Evolutionary conservation across 176 grass and related monocot species (phyloP).

Genomic region (Carex myosuroides): DNA sequence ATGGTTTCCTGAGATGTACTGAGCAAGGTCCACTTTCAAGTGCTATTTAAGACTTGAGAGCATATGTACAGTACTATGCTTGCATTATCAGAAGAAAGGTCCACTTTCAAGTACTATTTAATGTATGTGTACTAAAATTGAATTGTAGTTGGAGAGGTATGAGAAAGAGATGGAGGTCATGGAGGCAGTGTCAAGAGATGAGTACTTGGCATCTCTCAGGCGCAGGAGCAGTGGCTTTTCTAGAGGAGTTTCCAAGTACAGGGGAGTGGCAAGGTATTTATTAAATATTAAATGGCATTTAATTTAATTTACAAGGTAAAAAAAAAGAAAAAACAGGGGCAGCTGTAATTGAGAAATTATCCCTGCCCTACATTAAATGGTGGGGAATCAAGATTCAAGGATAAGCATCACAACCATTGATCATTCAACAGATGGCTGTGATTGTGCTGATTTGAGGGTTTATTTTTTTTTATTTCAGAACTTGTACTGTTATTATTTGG

Average conservation of each 20-base stretch:
- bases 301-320: background rate
- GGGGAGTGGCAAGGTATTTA: slow-evolving; percentile 83
- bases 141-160: slow-evolving; percentile 58
- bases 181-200: slow-evolving; percentile 57
- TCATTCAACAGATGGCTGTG: background rate
- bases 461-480: background rate
- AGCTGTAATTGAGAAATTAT: background rate
- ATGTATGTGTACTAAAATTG: background rate
- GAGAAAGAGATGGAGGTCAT: slow-evolving; percentile 51
- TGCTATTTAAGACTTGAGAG: background rate
- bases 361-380: background rate
- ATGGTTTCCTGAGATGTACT: background rate
- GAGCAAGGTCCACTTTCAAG: background rate
- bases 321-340: background rate
- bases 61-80: background rate
- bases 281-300: background rate
- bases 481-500: background rate
- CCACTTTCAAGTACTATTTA: background rate
- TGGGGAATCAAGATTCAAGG: background rate
- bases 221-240: slow-evolving; percentile 93
- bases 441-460: background rate
- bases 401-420: background rate
- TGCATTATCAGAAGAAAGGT: background rate
- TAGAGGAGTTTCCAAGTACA: slow-evolving; percentile 90
- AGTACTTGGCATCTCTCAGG: slow-evolving; percentile 78